Conservation (phyloP, 1,284 basidiomycete species). For the Leccinum pseudoinsigne region DNA sequence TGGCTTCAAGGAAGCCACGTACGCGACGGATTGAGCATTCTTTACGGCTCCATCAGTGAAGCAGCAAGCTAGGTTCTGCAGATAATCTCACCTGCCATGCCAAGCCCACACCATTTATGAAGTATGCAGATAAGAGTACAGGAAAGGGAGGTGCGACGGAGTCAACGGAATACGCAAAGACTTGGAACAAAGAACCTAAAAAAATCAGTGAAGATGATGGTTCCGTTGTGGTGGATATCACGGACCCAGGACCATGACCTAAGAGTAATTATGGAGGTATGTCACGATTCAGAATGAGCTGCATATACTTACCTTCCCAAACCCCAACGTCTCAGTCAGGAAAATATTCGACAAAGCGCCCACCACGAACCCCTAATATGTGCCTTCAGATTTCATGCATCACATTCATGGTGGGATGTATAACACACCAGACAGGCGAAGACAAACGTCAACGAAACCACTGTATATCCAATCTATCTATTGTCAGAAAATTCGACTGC, state of each 20-base stretch:
- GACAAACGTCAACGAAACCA: constrained; percentile 31
- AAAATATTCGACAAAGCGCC: constrained; percentile 28
- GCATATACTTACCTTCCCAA: constrained; percentile 26
- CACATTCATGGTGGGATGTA: background rate
- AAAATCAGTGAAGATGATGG: background rate
- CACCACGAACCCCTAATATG: constrained; percentile 25
- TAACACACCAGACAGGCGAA: constrained; percentile 27
- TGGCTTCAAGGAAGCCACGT: constrained; percentile 22
- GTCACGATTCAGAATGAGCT: background rate
- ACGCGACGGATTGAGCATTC: constrained; percentile 31
- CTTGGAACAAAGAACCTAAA: constrained; percentile 34
- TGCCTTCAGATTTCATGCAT: background rate
- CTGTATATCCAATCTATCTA: constrained; percentile 18
- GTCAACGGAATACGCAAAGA: constrained; percentile 51
- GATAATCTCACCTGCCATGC: constrained; percentile 33
- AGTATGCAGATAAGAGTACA: constrained; percentile 53
- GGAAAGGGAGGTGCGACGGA: constrained; percentile 62
- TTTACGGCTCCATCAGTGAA: constrained; percentile 3
- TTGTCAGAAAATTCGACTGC: background rate
- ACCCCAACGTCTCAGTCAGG: constrained; percentile 24
- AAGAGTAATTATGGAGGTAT: background rate
- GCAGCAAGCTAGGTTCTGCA: background rate
- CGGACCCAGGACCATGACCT: constrained; percentile 30
- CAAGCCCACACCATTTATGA: constrained; percentile 61
- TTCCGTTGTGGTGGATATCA: background rate